Conservation (phyloP, 2,329 filamentous ascomycete genomes). For the Magnaporthiopsis poae region DNA sequence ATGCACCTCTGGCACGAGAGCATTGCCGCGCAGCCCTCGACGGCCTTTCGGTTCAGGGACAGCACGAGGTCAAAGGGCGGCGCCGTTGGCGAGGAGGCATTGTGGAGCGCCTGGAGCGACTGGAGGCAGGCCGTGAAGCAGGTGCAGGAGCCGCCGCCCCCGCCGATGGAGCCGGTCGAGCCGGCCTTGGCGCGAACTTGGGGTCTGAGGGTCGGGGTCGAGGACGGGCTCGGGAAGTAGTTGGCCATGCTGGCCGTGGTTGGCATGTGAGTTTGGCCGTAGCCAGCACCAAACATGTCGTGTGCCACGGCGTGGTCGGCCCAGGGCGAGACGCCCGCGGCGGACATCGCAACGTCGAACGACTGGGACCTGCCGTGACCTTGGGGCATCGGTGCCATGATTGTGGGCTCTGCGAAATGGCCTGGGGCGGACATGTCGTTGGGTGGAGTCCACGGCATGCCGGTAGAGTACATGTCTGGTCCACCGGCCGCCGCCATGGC, state of each 20-base stretch:
- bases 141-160: constrained; percentile 25
- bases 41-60: constrained; percentile 35
- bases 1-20: constrained; percentile 36
- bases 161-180: constrained; percentile 15
- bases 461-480: constrained; percentile 25
- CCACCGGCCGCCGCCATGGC: constrained; percentile 9
- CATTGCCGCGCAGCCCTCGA: constrained; percentile 38
- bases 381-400: constrained; percentile 20
- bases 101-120: constrained; percentile 37
- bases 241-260: constrained; percentile 27
- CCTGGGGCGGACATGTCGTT: constrained; percentile 23
- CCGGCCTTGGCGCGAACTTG: constrained; percentile 21
- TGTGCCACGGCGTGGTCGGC: constrained; percentile 15
- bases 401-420: constrained; percentile 22
- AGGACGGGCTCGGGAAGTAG: constrained; percentile 31
- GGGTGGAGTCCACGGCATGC: constrained; percentile 31
- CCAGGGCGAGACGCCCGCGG: constrained; percentile 18
- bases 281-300: constrained; percentile 22
- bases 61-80: constrained; percentile 36
- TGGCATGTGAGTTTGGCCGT: constrained; percentile 22
- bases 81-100: constrained; percentile 27
- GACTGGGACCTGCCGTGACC: constrained; percentile 25
- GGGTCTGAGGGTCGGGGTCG: constrained; percentile 26
- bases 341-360: constrained; percentile 25
- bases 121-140: constrained; percentile 39